phyloP scores from a whole-genome alignment of 139 green algal species.

The Chloropicon primus region DNA sequence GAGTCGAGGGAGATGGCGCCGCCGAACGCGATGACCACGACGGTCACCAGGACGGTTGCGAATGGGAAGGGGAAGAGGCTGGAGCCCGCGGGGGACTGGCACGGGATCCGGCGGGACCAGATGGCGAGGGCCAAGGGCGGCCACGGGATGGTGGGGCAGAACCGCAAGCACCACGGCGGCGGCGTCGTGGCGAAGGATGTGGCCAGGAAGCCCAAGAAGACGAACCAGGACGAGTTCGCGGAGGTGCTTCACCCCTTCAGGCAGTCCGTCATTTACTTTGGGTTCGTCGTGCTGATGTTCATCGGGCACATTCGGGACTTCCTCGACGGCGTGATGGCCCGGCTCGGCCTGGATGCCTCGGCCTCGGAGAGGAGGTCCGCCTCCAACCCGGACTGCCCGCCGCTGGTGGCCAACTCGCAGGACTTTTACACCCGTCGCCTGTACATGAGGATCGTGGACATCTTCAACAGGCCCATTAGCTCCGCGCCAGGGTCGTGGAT shows the following conservation, averaged over 20 bases:
- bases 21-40: too few relatives aligned
- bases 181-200: too few relatives aligned
- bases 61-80: too few relatives aligned
- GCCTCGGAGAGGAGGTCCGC: neutral
- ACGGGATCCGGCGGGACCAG: too few relatives aligned
- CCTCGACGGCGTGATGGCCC: slow-evolving; percentile 18
- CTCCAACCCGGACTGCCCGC: slow-evolving; percentile 65
- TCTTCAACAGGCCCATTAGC: slow-evolving; percentile 86
- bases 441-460: slow-evolving; percentile 52
- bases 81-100: too few relatives aligned
- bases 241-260: neutral
- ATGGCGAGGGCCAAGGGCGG: too few relatives aligned
- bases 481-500: slow-evolving; percentile 78
- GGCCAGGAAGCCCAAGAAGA: too few relatives aligned
- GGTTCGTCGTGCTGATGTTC: slow-evolving; percentile 46
- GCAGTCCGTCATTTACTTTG: neutral
- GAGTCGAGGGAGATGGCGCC: too few relatives aligned
- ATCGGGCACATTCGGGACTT: slow-evolving; percentile 72
- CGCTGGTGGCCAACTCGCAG: slow-evolving; percentile 68
- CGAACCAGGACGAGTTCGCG: neutral
- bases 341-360: neutral
- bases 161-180: too few relatives aligned
- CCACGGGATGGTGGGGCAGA: too few relatives aligned
- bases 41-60: too few relatives aligned
- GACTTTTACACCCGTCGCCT: slow-evolving; percentile 92